These are phyloP conservation scores for Sordaria brevicollis DNA, from an alignment of 495 filamentous ascomycete species.

Conservation along the genomic window DNA sequence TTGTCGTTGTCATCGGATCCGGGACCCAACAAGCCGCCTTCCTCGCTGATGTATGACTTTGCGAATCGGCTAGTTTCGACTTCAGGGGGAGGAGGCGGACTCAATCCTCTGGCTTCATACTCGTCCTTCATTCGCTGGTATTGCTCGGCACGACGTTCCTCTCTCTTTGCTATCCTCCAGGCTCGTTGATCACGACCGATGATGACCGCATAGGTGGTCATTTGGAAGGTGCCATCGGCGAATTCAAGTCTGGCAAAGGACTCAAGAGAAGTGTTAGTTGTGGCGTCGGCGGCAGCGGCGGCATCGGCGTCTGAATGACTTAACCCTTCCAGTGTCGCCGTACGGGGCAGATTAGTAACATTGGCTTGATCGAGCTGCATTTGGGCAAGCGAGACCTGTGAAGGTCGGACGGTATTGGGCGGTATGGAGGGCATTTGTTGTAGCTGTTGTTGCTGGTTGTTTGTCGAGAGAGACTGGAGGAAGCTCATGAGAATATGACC, in stretches of 20 bases:
- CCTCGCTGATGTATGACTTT: slow-evolving; percentile 43
- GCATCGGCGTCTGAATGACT: slow-evolving; percentile 12
- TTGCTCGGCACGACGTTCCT: slow-evolving; percentile 28
- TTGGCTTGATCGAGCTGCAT: slow-evolving; percentile 4
- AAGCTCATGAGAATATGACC: slow-evolving; percentile 17
- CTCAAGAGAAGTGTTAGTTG: slow-evolving; percentile 28
- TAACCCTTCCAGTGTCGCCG: background rate
- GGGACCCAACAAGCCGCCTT: slow-evolving; percentile 42
- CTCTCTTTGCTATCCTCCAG: slow-evolving; percentile 30
- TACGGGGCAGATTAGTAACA: background rate
- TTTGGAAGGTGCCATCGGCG: slow-evolving; percentile 40
- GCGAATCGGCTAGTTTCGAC: slow-evolving; percentile 34
- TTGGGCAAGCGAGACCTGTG: slow-evolving; percentile 19
- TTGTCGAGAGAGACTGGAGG: slow-evolving; percentile 5
- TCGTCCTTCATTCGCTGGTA: slow-evolving; percentile 29
- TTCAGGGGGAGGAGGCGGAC: slow-evolving; percentile 27
- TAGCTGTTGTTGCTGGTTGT: slow-evolving; percentile 6
- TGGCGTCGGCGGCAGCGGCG: slow-evolving; percentile 12
- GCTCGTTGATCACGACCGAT: slow-evolving; percentile 40
- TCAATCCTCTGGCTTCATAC: slow-evolving; percentile 26
- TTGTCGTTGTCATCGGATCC: slow-evolving; percentile 36
- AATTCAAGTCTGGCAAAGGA: slow-evolving; percentile 43
- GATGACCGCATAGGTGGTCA: slow-evolving; percentile 42
- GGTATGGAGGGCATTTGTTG: slow-evolving; percentile 6
- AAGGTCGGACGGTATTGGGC: slow-evolving; percentile 19